phyloP scores from a whole-genome alignment of 163 green algal species.

The Trebouxiophyceae sp. region DNA sequence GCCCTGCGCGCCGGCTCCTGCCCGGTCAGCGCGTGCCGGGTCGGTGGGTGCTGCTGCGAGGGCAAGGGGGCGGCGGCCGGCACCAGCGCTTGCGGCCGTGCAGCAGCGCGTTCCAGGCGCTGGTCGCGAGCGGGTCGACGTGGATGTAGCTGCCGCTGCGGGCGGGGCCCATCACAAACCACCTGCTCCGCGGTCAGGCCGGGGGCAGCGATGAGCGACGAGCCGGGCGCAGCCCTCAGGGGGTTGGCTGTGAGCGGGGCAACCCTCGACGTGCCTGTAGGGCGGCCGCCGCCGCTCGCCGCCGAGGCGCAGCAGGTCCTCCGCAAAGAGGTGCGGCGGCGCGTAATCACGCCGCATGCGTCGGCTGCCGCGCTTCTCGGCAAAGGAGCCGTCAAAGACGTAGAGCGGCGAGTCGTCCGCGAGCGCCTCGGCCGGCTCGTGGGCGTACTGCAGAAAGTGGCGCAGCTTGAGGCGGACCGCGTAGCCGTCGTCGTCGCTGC shows the following conservation, averaged over 20 bases:
- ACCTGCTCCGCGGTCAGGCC: no score
- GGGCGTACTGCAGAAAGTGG: conserved; percentile 69
- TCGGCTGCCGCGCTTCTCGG: conserved; percentile 26
- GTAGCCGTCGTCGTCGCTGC: conserved; percentile 87
- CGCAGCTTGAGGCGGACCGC: conserved; percentile 72
- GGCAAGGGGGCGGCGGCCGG: no score
- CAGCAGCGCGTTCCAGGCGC: conserved; percentile 80
- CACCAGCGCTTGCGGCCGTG: conserved; percentile 79
- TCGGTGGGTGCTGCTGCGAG: no score
- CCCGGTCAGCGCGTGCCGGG: conserved; percentile 8
- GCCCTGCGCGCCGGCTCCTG: conserved; percentile 74
- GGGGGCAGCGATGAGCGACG: no score
- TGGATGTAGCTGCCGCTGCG: conserved; percentile 67
- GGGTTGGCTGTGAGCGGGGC: no score
- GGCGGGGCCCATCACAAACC: conserved; percentile 76
- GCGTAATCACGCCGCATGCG: conserved; percentile 51
- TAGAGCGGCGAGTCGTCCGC: conserved; percentile 82
- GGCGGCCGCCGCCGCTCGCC: conserved; percentile 76
- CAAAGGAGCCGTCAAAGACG: conserved; percentile 85
- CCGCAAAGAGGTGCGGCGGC: conserved; percentile 63
- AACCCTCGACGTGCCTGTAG: conserved; percentile 58
- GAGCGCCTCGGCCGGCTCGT: conserved; percentile 9
- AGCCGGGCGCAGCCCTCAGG: no score
- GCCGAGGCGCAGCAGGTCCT: conserved; percentile 78
- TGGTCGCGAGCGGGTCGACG: conserved; percentile 82